phyloP scores from a whole-genome alignment of 2,329 filamentous ascomycete genomes.

The Raffaelea ambrosiae region DNA sequence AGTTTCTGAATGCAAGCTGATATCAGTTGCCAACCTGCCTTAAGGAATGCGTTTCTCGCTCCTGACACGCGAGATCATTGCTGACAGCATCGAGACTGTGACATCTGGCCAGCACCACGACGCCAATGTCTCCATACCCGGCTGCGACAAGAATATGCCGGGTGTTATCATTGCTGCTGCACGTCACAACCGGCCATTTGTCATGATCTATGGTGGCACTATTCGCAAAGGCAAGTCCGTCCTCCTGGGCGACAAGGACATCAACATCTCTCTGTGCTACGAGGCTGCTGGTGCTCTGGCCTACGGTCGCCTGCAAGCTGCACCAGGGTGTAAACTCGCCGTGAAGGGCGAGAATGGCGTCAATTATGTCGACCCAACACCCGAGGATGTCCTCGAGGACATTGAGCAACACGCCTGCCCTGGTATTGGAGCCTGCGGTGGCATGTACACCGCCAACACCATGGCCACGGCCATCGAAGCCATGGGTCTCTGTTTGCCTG shows the following conservation, averaged over 20 bases:
- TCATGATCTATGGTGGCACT: slow-evolving; percentile 94
- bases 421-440: slow-evolving; percentile 64
- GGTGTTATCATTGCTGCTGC: slow-evolving; percentile 86
- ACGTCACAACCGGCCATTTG: slow-evolving; percentile 80
- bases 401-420: slow-evolving; percentile 74
- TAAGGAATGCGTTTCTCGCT: slow-evolving; percentile 88
- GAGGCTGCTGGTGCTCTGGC: slow-evolving; percentile 77
- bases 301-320: slow-evolving; percentile 68
- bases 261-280: slow-evolving; percentile 86
- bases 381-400: slow-evolving; percentile 75
- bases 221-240: slow-evolving; percentile 80
- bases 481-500: slow-evolving; percentile 75
- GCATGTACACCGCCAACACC: slow-evolving; percentile 89
- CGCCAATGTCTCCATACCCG: slow-evolving; percentile 85
- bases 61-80: slow-evolving; percentile 84
- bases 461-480: slow-evolving; percentile 89
- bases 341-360: slow-evolving; percentile 22
- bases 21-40: no score
- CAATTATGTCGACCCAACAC: slow-evolving; percentile 43
- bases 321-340: slow-evolving; percentile 21
- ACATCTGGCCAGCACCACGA: slow-evolving; percentile 90
- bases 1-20: neutral
- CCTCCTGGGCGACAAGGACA: slow-evolving; percentile 63
- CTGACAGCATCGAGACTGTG: slow-evolving; percentile 87
- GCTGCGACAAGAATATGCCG: slow-evolving; percentile 98